Conservation (phyloP, 2,329 filamentous ascomycete species). For the Ophiosphaerella korrae region DNA sequence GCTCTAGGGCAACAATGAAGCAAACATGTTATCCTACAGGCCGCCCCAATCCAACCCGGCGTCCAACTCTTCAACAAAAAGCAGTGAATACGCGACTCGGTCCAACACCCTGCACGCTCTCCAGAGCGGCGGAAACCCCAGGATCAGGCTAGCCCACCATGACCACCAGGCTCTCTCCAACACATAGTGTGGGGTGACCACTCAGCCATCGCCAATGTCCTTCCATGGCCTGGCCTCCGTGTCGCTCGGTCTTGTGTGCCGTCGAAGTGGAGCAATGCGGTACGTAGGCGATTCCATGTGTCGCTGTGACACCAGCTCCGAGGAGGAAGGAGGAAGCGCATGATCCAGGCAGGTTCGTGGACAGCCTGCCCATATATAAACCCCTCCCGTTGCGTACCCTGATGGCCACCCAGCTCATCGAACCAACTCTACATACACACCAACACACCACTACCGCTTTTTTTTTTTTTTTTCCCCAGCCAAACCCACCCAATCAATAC, state of each 20-base stretch:
- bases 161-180: neutral
- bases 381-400: conserved; percentile 14
- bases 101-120: no score
- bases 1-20: no score
- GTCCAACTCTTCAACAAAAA: no score
- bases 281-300: neutral
- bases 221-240: neutral
- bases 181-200: neutral
- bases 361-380: conserved; percentile 7
- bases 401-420: conserved; percentile 12
- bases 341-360: neutral
- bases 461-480: neutral
- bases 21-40: no score
- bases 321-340: neutral
- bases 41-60: no score
- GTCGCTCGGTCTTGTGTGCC: neutral
- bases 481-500: conserved; percentile 5
- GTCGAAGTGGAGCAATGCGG: neutral
- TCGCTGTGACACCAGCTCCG: neutral
- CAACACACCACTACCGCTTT: neutral
- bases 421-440: neutral
- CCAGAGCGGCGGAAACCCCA: no score
- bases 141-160: no score
- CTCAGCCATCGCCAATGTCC: neutral
- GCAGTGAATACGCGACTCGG: no score